Conservation (phyloP, 1,139 yeast species). For the Taphrina betulina region DNA sequence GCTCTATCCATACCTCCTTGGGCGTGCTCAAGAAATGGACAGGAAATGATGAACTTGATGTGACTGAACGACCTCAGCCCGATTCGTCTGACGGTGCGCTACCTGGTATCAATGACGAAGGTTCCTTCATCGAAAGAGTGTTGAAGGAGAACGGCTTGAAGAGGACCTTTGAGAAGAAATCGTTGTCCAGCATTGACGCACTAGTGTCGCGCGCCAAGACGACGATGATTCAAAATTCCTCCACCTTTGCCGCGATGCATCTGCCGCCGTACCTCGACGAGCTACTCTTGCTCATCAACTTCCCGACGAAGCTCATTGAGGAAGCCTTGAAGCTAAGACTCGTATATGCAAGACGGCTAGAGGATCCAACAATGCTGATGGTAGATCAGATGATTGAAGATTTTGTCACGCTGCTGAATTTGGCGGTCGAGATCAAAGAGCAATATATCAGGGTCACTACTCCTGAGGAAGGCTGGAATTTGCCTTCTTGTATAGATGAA, state of each 20-base stretch:
- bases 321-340: constrained; percentile 77
- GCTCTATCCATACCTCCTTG: constrained; percentile 63
- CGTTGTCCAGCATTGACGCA: constrained; percentile 62
- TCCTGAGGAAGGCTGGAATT: constrained; percentile 76
- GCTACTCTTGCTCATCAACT: constrained; percentile 64
- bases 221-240: constrained; percentile 64
- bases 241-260: constrained; percentile 64
- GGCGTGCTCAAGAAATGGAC: constrained; percentile 64
- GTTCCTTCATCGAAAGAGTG: constrained; percentile 73
- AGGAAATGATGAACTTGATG: constrained; percentile 75
- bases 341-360: constrained; percentile 71
- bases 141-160: constrained; percentile 83
- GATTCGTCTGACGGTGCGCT: constrained; percentile 19
- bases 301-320: constrained; percentile 77
- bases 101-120: constrained; percentile 35
- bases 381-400: constrained; percentile 92
- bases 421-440: constrained; percentile 74
- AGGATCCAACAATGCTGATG: constrained; percentile 91
- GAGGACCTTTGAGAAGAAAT: constrained; percentile 57
- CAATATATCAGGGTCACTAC: constrained; percentile 64
- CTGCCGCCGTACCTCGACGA: constrained; percentile 73
- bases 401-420: constrained; percentile 69
- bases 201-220: constrained; percentile 77
- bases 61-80: constrained; percentile 45
- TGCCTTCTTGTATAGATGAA: constrained; percentile 64